These are phyloP conservation scores for Cocos nucifera DNA, from an alignment of 176 grass and related monocot genomes.

Conservation along the genomic window DNA sequence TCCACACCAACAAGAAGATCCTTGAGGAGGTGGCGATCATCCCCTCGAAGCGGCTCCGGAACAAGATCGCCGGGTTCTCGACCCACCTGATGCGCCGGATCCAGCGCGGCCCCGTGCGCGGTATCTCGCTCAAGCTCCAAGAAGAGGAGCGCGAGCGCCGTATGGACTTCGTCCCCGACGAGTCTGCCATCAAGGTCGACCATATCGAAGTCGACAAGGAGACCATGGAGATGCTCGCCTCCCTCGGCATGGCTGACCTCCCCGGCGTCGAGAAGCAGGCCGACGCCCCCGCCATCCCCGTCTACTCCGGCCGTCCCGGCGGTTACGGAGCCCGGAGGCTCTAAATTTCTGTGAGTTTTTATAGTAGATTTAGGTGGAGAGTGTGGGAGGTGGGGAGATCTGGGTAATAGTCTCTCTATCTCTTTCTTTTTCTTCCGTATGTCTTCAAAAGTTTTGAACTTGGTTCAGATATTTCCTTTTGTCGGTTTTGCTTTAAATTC, in stretches of 20 bases:
- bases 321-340: no score
- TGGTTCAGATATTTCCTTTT: no score
- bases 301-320: no score
- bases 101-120: conserved; percentile 13
- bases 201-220: conserved; percentile 10
- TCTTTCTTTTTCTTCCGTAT: no score
- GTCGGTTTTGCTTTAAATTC: no score
- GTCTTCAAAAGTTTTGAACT: no score
- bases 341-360: no score
- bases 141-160: conserved; percentile 21
- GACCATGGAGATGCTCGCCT: conserved; percentile 10
- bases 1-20: conserved; percentile 18
- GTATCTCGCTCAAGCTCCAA: conserved; percentile 14
- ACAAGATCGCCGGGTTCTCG: conserved; percentile 11
- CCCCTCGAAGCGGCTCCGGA: conserved; percentile 10
- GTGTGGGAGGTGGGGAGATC: no score
- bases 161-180: conserved; percentile 17
- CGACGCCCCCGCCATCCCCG: not conserved
- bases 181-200: conserved; percentile 14
- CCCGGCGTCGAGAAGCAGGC: conserved; percentile 9
- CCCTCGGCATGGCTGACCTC: conserved; percentile 8
- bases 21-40: conserved; percentile 15
- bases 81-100: conserved; percentile 18
- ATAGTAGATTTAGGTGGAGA: no score
- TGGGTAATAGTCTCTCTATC: no score